Percentiles rank a stretch among this genome's conserved stretches.
phyloP scores from a whole-genome alignment of 768 basidiomycete species.

The Phanerochaete carnosa region DNA sequence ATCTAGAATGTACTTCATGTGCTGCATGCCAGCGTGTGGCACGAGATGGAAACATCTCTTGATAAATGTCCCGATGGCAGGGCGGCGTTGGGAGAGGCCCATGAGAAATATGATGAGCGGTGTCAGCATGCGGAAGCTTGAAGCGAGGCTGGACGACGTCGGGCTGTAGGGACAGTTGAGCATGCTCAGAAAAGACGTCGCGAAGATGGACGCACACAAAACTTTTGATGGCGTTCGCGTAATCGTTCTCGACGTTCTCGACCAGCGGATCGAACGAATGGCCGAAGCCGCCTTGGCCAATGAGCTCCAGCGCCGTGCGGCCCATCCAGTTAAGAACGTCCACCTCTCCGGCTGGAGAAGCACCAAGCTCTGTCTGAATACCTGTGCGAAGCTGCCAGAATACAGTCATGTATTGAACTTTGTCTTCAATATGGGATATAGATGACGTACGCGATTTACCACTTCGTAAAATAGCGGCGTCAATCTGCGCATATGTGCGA shows the following conservation, averaged over 20 bases:
- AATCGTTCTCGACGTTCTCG: slow-evolving; percentile 17
- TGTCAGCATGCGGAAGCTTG: not conserved
- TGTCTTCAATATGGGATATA: not conserved
- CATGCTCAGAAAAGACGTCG: no score
- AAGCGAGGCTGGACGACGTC: no score
- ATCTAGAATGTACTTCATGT: slow-evolving; percentile 12
- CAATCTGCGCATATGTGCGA: slow-evolving; percentile 25
- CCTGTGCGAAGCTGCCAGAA: slow-evolving; percentile 18
- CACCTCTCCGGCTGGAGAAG: slow-evolving; percentile 7
- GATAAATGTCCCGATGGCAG: slow-evolving; percentile 20
- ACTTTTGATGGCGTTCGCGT: slow-evolving; percentile 26
- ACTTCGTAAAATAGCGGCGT: slow-evolving; percentile 24
- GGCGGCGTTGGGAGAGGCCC: not conserved
- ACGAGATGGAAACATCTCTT: slow-evolving; percentile 1
- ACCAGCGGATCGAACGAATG: slow-evolving; percentile 34
- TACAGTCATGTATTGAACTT: not conserved
- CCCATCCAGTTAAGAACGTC: slow-evolving; percentile 27
- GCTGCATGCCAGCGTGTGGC: slow-evolving; percentile 10
- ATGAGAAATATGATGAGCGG: not conserved
- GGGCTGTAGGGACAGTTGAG: no score
- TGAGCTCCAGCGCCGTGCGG: slow-evolving; percentile 30
- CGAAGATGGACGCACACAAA: slow-evolving; percentile 24
- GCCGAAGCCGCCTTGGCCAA: slow-evolving; percentile 46
- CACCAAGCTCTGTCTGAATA: not conserved
- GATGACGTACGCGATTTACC: slow-evolving; percentile 4